phyloP scores from a whole-genome alignment of 306 rosid genomes.

The Glycine tomentella region DNA sequence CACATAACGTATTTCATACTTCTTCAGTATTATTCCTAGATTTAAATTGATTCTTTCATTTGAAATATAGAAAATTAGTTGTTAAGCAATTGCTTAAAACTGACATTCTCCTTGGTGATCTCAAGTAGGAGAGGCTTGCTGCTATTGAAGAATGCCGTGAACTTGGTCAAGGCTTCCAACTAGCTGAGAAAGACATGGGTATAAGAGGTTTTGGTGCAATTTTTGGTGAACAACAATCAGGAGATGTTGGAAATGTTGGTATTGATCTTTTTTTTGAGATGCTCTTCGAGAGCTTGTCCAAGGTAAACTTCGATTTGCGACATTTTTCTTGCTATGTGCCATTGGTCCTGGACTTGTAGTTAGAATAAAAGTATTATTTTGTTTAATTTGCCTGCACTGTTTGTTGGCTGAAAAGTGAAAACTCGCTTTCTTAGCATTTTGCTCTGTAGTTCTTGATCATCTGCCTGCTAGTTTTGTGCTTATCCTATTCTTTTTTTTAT shows the following conservation, averaged over 20 bases:
- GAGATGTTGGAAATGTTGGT: slow-evolving; percentile 97
- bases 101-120: slow-evolving; percentile 49
- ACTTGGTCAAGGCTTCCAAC: slow-evolving; percentile 98
- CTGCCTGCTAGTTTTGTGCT: slow-evolving; percentile 34
- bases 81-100: slow-evolving; percentile 41
- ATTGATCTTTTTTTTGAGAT: slow-evolving; percentile 96
- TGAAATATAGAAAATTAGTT: slow-evolving; percentile 39
- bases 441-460: slow-evolving; percentile 30
- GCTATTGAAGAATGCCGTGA: slow-evolving; percentile 95
- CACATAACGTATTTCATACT: not conserved
- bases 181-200: slow-evolving; percentile 98
- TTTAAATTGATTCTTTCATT: slow-evolving; percentile 10
- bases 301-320: slow-evolving; percentile 58
- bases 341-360: slow-evolving; percentile 22
- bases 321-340: slow-evolving; percentile 27
- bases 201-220: slow-evolving; percentile 97
- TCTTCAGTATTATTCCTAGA: slow-evolving; percentile 21
- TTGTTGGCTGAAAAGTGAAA: slow-evolving; percentile 19
- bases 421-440: slow-evolving; percentile 23
- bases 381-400: slow-evolving; percentile 35
- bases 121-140: slow-evolving; percentile 82
- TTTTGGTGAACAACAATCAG: slow-evolving; percentile 95
- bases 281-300: slow-evolving; percentile 99
- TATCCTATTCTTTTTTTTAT: slow-evolving; percentile 38
- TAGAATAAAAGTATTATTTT: slow-evolving; percentile 40